phyloP scores from a whole-genome alignment of 164 flowering plant genomes.

The Piper longum region DNA sequence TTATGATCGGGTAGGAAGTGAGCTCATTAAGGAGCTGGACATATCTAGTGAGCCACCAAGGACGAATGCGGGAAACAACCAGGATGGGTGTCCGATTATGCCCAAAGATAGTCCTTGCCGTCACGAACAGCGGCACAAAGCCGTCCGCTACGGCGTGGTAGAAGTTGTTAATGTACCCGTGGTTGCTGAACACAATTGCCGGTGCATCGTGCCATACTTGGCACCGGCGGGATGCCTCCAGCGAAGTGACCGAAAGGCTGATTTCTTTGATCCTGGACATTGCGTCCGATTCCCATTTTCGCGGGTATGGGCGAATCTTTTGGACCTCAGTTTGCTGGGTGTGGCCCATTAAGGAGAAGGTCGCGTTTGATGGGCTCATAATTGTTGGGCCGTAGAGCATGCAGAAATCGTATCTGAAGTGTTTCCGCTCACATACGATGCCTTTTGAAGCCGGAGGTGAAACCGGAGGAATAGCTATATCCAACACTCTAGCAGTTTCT shows the following conservation, averaged over 20 bases:
- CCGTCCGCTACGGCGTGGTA: slow-evolving; percentile 38
- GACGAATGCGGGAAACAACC: slow-evolving; percentile 16
- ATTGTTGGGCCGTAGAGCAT: neutral
- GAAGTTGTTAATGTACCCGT: slow-evolving; percentile 19
- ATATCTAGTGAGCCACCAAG: slow-evolving; percentile 47
- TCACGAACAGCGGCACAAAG: slow-evolving; percentile 37
- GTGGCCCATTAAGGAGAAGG: neutral
- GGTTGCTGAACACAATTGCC: slow-evolving; percentile 23
- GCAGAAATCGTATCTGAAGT: slow-evolving; percentile 1
- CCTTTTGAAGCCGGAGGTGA: neutral
- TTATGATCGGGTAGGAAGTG: slow-evolving; percentile 25
- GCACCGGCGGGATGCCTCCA: slow-evolving; percentile 8
- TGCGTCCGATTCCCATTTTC: slow-evolving; percentile 25
- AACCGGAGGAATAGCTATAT: too few species aligned
- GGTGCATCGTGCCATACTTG: slow-evolving; percentile 17
- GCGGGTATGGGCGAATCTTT: slow-evolving; percentile 36
- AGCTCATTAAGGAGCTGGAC: slow-evolving; percentile 18
- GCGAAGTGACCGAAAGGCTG: slow-evolving; percentile 16
- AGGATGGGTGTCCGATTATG: slow-evolving; percentile 13
- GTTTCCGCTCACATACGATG: neutral
- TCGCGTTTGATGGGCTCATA: neutral
- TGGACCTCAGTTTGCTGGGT: neutral
- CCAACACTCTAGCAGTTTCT: too few species aligned
- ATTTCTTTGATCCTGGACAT: slow-evolving; percentile 29
- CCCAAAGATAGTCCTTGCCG: slow-evolving; percentile 16